Evolutionary conservation across 345 rosid genomes (phyloP), one percentile per base, ranked within the genome.

Genomic region (Moringa oleifera): DNA sequence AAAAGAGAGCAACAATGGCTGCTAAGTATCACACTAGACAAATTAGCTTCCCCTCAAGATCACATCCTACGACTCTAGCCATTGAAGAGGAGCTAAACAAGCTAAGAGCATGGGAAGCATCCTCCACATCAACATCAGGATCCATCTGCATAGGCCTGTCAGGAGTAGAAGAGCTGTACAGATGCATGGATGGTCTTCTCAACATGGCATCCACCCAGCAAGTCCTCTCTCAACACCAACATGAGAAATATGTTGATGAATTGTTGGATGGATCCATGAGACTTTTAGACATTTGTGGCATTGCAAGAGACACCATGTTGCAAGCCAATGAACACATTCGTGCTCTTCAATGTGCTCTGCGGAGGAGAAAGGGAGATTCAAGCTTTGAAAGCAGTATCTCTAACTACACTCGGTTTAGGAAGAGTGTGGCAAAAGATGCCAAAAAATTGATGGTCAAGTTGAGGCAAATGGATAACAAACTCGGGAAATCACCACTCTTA

Each of bases 1-100:
- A 57, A 20, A 24, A 65, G 22, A 41, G 8, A 57, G 45, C 57
- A 62, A 51, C 54, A 57, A 73, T 82, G 84, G 81, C 77, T 5
- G 53, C 59, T 23, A 79, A 68, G 20, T 77, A 65, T 59, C 79
- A 78, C 28, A 59, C 73, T 23, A 67, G 93, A 78, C 88, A 93
- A n/a, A 73, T 83, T 57, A 83, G 83, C 62, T 71, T 83, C 25
- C 90, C 87, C 20, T 76, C 85, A 25, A 85, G 87, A 71, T 54
- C 69, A 10, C 83, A 82, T 41, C 77, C 71, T 23, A 73, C 71
- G 68, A 75, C 67, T 50, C 58, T 69, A 17, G 73, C 76, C 24
- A 63, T 78, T 58, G 80, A 82, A 70, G 79, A 80, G 36, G 75
- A 82, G 17, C 23, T 85, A n/a, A 66, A 55, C 66, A 80, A 80